phyloP scores from a whole-genome alignment of 2,329 filamentous ascomycete genomes.

The Penicillium sclerotiorum region DNA sequence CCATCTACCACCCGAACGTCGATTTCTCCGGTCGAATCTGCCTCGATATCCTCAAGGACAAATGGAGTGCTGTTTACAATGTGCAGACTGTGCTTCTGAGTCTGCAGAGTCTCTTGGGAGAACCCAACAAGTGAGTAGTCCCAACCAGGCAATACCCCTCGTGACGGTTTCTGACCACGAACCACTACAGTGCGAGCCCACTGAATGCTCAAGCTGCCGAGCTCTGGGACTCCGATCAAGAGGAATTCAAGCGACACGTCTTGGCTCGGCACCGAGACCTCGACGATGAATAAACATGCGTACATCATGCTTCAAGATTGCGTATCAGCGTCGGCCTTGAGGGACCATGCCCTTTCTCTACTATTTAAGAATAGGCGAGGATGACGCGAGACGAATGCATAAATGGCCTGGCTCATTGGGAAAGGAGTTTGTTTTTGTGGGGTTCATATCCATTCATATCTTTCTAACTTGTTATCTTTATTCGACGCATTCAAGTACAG shows the following conservation, averaged over 20 bases:
- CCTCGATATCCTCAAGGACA: conserved; percentile 97
- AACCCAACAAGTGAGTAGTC: conserved; percentile 88
- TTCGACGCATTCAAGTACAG: conserved; percentile 18
- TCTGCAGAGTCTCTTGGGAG: conserved; percentile 89
- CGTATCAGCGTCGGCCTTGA: conserved; percentile 18
- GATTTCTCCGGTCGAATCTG: conserved; percentile 97
- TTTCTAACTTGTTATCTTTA: conserved; percentile 14
- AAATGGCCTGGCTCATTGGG: conserved; percentile 21
- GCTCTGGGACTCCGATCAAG: conserved; percentile 86
- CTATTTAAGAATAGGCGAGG: conserved; percentile 1
- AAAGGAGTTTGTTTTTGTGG: conserved; percentile 22
- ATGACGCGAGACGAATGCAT: conserved; percentile 24
- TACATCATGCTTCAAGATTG: conserved; percentile 10
- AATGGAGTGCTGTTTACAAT: conserved; percentile 98
- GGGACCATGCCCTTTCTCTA: conserved; percentile 2
- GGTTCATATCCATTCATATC: conserved; percentile 5
- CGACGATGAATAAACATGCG: conserved; percentile 45
- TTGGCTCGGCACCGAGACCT: conserved; percentile 64
- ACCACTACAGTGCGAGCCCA: conserved; percentile 72
- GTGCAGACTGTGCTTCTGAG: conserved; percentile 91
- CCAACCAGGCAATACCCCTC: neutral
- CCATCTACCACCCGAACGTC: conserved; percentile 98
- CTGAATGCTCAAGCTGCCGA: conserved; percentile 95
- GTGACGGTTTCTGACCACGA: too few species aligned
- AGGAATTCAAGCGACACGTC: conserved; percentile 81